Evolutionary conservation across 2,329 filamentous ascomycete species (phyloP).

Genomic region (Dactylellina leptospora): DNA sequence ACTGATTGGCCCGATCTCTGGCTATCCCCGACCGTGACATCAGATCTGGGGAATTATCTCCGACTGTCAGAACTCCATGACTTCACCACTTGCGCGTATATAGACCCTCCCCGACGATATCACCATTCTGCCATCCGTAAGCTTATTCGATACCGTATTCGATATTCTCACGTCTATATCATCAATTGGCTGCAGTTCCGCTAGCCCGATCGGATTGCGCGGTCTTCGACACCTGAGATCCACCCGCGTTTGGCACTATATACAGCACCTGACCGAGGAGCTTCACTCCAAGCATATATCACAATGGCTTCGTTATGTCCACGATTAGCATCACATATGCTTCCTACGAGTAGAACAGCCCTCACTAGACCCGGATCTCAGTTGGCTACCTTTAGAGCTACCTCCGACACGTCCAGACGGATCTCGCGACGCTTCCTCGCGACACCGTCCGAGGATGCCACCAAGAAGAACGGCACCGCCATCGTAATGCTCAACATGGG

Average conservation of each 20-base stretch:
- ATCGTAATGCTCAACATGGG: slow-evolving; percentile 99
- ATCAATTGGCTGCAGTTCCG: no score
- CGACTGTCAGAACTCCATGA: not conserved
- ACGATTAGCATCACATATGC: slow-evolving; percentile 17
- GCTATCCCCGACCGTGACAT: slow-evolving; percentile 39
- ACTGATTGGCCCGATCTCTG: slow-evolving; percentile 26
- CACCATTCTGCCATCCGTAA: not conserved
- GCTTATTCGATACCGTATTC: no score
- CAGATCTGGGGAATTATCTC: slow-evolving; percentile 42
- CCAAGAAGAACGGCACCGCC: slow-evolving; percentile 68
- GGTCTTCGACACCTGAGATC: no score
- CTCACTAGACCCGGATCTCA: slow-evolving; percentile 10
- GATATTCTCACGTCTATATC: no score
- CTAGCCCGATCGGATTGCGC: no score
- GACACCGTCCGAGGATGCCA: slow-evolving; percentile 11
- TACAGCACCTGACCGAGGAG: not conserved
- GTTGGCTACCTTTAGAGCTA: slow-evolving; percentile 15
- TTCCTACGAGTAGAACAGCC: slow-evolving; percentile 18
- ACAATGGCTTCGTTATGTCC: slow-evolving; percentile 32
- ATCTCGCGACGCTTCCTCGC: slow-evolving; percentile 28
- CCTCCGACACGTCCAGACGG: slow-evolving; percentile 2
- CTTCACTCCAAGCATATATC: not conserved
- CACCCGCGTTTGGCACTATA: no score
- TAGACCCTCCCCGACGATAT: not conserved
- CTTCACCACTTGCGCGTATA: not conserved